Conservation (phyloP, 768 basidiomycete species). For the Leccinum arenicola region DNA sequence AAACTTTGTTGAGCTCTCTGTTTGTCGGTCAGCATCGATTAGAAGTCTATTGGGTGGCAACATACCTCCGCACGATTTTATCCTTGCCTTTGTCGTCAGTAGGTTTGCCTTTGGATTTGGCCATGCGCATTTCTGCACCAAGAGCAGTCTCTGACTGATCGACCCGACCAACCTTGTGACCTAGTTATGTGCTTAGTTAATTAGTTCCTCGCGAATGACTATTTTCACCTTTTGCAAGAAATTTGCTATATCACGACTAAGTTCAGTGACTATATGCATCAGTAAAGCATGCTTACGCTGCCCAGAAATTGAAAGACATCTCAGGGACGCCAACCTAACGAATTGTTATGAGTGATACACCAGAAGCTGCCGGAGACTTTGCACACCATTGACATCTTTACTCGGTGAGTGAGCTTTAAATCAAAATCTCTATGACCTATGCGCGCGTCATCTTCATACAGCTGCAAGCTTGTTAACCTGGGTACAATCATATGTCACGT, state of each 20-base stretch:
- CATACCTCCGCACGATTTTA: constrained; percentile 83
- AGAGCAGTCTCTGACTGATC: constrained; percentile 97
- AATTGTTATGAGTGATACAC: neutral
- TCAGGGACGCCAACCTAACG: constrained; percentile 92
- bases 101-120: constrained; percentile 52
- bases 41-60: neutral
- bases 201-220: no score
- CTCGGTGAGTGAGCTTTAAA: constrained; percentile 84
- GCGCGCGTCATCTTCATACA: constrained; percentile 96
- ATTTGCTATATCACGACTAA: constrained; percentile 51
- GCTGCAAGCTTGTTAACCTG: constrained; percentile 25
- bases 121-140: constrained; percentile 93
- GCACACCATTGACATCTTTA: constrained; percentile 98
- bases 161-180: constrained; percentile 93
- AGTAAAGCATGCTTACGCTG: constrained; percentile 54
- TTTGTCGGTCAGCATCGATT: constrained; percentile 4
- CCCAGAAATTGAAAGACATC: constrained; percentile 89
- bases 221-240: constrained; percentile 57
- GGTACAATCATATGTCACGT: neutral
- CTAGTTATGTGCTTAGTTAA: constrained; percentile 32
- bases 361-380: neutral
- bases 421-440: constrained; percentile 95
- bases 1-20: constrained; percentile 91
- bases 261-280: constrained; percentile 4
- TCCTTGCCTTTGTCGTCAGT: constrained; percentile 58